A percentile compares a stretch with the other conserved stretches of the same genome.
Evolutionary conservation across 2,329 filamentous ascomycete species (phyloP).

Genomic region (Colletotrichum magnum): DNA sequence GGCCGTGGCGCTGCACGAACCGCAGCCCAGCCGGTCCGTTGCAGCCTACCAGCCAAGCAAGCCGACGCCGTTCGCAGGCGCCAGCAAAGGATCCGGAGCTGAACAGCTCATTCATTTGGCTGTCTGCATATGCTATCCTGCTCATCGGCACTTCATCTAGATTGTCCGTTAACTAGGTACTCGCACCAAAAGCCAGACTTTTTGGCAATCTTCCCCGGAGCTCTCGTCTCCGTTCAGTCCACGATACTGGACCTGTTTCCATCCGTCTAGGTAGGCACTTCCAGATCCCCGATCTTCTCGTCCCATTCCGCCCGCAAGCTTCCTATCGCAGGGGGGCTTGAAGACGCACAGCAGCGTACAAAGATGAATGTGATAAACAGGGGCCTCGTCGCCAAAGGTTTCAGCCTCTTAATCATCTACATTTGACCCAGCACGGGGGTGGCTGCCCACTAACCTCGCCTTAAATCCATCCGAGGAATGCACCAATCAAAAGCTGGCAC

Average conservation of each 20-base stretch:
- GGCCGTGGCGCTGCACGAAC: not conserved
- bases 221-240: not conserved
- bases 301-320: not conserved
- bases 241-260: not conserved
- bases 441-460: conserved; percentile 4
- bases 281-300: conserved; percentile 14
- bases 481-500: conserved; percentile 5
- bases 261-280: not conserved
- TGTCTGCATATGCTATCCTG: conserved; percentile 1
- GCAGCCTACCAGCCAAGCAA: not conserved
- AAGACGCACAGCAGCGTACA: conserved; percentile 12
- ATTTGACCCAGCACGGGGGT: not conserved
- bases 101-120: not conserved
- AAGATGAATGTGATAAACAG: conserved; percentile 28
- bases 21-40: not conserved
- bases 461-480: conserved; percentile 8
- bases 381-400: conserved; percentile 15
- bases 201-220: not conserved
- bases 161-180: not conserved
- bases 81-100: not conserved
- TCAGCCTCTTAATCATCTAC: conserved; percentile 29
- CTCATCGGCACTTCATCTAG: not conserved
- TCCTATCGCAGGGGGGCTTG: not conserved
- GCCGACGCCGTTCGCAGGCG: not conserved
- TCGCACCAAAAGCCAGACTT: not conserved